Conservation (phyloP, 1,284 basidiomycete species). For the Heterobasidion parviporum region DNA sequence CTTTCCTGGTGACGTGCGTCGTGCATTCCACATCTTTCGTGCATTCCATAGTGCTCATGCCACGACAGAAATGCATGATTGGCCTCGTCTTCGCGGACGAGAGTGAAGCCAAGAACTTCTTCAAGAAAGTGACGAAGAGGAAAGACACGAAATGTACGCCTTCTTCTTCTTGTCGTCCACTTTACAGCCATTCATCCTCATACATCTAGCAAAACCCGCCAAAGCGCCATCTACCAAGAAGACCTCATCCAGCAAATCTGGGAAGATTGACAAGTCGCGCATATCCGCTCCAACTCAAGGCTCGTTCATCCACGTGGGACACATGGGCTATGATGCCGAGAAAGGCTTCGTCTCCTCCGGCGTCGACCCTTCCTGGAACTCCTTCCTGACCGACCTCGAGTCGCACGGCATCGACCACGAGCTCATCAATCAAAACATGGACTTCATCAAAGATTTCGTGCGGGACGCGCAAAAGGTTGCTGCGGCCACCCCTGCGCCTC, state of each 20-base stretch:
- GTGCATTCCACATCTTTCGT: no score
- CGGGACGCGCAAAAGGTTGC: constrained; percentile 44
- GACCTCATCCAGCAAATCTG: constrained; percentile 49
- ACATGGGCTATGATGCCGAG: constrained; percentile 91
- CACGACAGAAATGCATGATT: constrained; percentile 70
- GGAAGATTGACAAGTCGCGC: constrained; percentile 75
- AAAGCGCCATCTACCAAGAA: constrained; percentile 44
- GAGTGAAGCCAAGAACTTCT: constrained; percentile 79
- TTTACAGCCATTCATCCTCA: not conserved
- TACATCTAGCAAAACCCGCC: constrained; percentile 24
- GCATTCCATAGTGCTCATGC: no score
- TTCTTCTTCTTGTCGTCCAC: constrained; percentile 9
- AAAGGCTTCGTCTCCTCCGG: constrained; percentile 82
- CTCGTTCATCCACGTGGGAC: constrained; percentile 87
- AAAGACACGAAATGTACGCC: constrained; percentile 55
- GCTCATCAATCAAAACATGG: constrained; percentile 70
- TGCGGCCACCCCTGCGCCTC: constrained; percentile 3
- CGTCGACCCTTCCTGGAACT: constrained; percentile 91
- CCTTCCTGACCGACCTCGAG: constrained; percentile 68
- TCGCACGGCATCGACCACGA: constrained; percentile 59
- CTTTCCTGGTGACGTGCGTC: constrained; percentile 83
- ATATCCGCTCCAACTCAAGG: constrained; percentile 78
- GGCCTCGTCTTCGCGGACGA: constrained; percentile 90
- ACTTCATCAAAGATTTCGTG: constrained; percentile 86
- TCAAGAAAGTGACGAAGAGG: constrained; percentile 80